Evolutionary conservation across 345 rosid genomes (phyloP), one percentile per base, ranked within the genome.

Genomic region (Camelina hispida): DNA sequence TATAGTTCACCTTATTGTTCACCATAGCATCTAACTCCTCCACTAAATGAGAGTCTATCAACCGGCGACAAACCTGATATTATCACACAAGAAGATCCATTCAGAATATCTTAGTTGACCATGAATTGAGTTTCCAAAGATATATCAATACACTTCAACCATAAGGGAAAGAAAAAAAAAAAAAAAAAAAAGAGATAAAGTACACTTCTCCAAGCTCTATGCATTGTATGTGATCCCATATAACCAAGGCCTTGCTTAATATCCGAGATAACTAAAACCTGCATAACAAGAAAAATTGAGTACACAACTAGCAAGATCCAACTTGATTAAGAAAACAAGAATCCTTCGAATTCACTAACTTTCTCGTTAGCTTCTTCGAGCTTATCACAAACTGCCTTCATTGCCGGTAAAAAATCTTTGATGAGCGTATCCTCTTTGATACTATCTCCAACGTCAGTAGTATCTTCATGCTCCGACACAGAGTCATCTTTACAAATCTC

Each of bases 261-360:
- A 84, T 95, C 97, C 70, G 97, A 81, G 74, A 95, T 83, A 77
- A 92, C 93, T 72, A 92, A 91, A 76, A 88, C 94, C 98, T 92
- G 77, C 78, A 86, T 66, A 22, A 66, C 77, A 73, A 66, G 55
- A 77, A 79, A 59, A 83, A 59, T 82, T 82, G 72, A 85, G 85
- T 69, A 79, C 35, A 58, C 55, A 18, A 51, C 57, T 69, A 66
- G 56, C 12, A 65, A 12, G 42, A 30, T 65, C 71, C 61, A 81
- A 60, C 13, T 44, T 68, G 81, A 69, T 32, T 4, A 54, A 65
- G 53, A 28, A 9, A 55, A 3, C 23, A 72, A 18, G 18, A 18
- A 25, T 3, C 10, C 65, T 78, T 15, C 3, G 63, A 20, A 80
- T 17, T 74, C 60, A 62, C 74, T 74, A 51, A 95, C 97, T 91